These are phyloP conservation scores for Papiliotrema nemorosa DNA, from an alignment of 1,284 basidiomycete species.

Conservation along the genomic window DNA sequence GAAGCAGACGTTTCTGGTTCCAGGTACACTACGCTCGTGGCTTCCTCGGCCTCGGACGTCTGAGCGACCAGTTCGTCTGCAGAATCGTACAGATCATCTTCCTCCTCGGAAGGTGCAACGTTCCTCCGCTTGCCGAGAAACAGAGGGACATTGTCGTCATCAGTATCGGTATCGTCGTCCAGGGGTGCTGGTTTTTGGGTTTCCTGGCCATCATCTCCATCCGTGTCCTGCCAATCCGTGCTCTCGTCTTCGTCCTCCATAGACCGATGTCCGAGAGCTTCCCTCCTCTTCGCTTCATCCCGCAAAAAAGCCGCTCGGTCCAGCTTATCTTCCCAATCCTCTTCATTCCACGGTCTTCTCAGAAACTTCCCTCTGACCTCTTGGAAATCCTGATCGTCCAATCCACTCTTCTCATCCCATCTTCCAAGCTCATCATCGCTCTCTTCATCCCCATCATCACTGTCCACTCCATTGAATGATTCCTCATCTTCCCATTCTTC, in stretches of 20 bases:
- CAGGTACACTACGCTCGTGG: slow-evolving; percentile 5
- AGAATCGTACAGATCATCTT: neutral
- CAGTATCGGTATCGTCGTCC: too few species aligned
- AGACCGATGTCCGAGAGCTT: slow-evolving; percentile 4
- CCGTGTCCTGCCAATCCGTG: neutral
- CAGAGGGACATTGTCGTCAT: too few species aligned
- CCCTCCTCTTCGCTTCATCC: slow-evolving; percentile 11
- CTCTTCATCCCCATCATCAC: neutral
- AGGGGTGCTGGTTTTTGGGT: too few species aligned
- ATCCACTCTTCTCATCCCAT: slow-evolving; percentile 32
- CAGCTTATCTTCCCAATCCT: slow-evolving; percentile 25
- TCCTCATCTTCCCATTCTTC: slow-evolving; percentile 2
- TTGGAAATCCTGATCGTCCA: slow-evolving; percentile 21
- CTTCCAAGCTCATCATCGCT: slow-evolving; percentile 31
- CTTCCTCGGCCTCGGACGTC: slow-evolving; percentile 15
- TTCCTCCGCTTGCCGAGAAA: too few species aligned
- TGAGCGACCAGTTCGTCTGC: slow-evolving; percentile 16
- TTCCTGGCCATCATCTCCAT: neutral
- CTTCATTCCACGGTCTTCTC: slow-evolving; percentile 1
- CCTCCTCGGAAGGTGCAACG: slow-evolving; percentile 1
- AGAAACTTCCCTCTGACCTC: neutral
- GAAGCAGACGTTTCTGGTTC: too few species aligned
- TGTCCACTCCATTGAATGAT: slow-evolving; percentile 12
- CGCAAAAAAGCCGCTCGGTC: slow-evolving; percentile 27
- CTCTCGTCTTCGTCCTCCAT: slow-evolving; percentile 4